Base-by-base conservation (phyloP, 768 basidiomycete species). In the Panaeolus papilionaceus region DNA sequence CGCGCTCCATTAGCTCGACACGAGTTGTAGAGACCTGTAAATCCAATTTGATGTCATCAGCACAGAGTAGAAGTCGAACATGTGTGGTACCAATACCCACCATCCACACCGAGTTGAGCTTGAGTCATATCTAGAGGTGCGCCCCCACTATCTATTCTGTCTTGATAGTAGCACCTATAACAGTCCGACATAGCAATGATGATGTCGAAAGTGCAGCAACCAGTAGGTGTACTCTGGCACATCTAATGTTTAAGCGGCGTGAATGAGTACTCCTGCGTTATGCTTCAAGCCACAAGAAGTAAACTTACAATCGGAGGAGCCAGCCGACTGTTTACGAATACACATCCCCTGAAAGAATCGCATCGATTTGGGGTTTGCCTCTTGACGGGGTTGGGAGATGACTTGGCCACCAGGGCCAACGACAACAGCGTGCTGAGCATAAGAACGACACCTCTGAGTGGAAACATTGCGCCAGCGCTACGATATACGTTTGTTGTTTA, bases 311-410 rank as follows among this genome's bases (percentile, higher is more conserved):
- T 51, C 23, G 49, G 49, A 51, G 49, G 23, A 33, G 26, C 6
- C 8, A 58, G 28, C 6, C 16, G 3, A 5, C 33, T 18, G 28
- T 58, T 58, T 33, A 58, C 28, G 12, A 58, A 37, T 28, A 10
- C 28, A 58, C 54, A 58, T 33, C 1, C 11, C 12, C 8, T 10
- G 16, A 12, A 58, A 14, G 6, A 33, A 1, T 58, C 54, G 54
- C 54, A 58, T 58, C 11, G 26, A 12, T 7, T 33, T 18, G 6
- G 14, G 11, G 14, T 12, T 37, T 58, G 54, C 28, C 54, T 28
- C 54, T 58, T 58, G 9, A 58, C 54, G 14, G 54, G 54, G n/a
- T 37, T 58, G 54, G 54, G 54, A 37, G 54, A 58, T 33, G 54
- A 58, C 14, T 16, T 11, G 26, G 26, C 54, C 54, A 58, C 54